Evolutionary conservation across 805 yeast species (phyloP), one percentile per base, ranked within the genome.

Genomic region (Novakomyces olei): DNA sequence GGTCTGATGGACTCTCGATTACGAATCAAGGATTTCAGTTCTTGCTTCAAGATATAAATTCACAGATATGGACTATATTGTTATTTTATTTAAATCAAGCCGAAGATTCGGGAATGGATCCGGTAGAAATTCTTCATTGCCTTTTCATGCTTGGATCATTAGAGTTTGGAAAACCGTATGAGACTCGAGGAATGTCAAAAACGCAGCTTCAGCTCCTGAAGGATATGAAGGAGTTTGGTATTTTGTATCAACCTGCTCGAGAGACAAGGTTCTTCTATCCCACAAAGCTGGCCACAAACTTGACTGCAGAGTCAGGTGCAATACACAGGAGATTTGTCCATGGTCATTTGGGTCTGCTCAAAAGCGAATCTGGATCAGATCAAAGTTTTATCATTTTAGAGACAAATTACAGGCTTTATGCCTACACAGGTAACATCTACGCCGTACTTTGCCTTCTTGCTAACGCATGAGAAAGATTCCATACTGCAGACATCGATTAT

Each of bases 1-100:
- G n/a, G n/a, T n/a, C n/a, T n/a, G 20, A 29, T 19, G 25, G 20
- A 19, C n/a, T 29, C 5, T 59, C 65, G 32, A 88, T 88, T 47
- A 85, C 98, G 1, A 77, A 80, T 42, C 67, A 70, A 27, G 98
- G 98, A 12, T 88, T 88, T 53, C 98, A 88, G 55, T 88, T 88
- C 46, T 54, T 88, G 38, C 57, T 88, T 28, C 98, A 85, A 51
- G 94, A 83, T 44, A 77, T 77, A 17, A 81, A 80, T 48, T 75
- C 92, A 0, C 98, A 88, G 52, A 73, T 88, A 12, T 88, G 98
- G 98, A 73, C 93, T 0, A 55, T 88, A 26, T 55, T 88, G 30
- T 55, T 88, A 26, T 94, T 88, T 48, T 88, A 88, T 48, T 56
- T 88, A 39, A 74, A 77, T 48, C 65, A 79, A 62, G 68, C 95